Conservation (phyloP, 192 early-diverging fungal genomes). For the Chytriomyces sp. region DNA sequence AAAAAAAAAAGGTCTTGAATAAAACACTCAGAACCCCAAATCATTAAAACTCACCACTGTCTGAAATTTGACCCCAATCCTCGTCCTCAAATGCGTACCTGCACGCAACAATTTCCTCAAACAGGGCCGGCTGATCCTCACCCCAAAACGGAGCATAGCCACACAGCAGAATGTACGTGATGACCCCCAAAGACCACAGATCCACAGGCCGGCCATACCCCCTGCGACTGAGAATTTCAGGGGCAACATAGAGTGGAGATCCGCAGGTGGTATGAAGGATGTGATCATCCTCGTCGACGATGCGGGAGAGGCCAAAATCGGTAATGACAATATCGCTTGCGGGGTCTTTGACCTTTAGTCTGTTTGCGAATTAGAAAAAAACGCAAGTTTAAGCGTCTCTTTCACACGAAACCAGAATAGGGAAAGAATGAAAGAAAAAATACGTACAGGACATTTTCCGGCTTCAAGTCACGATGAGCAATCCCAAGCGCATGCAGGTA, state of each 20-base stretch:
- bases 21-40: neutral
- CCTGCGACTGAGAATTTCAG: constrained; percentile 68
- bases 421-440: neutral
- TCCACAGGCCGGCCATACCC: constrained; percentile 55
- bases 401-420: neutral
- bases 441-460: constrained; percentile 59
- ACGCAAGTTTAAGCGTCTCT: neutral
- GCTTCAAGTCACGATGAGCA: constrained; percentile 60
- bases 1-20: constrained; percentile 11
- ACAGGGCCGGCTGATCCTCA: constrained; percentile 59
- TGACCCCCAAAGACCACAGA: constrained; percentile 75
- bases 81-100: constrained; percentile 67
- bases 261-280: constrained; percentile 72
- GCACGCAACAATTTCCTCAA: constrained; percentile 70
- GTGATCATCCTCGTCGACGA: constrained; percentile 57
- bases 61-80: constrained; percentile 49
- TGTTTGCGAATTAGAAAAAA: neutral
- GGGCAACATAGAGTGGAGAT: constrained; percentile 57
- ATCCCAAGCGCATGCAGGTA: constrained; percentile 57
- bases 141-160: constrained; percentile 63
- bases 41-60: constrained; percentile 29
- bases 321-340: constrained; percentile 48
- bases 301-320: constrained; percentile 77
- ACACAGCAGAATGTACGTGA: constrained; percentile 58
- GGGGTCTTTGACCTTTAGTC: constrained; percentile 4